A percentile compares a stretch with the other conserved stretches of the same genome.
Conservation (phyloP, 2,329 filamentous ascomycete genomes). For the Ilyonectria robusta region DNA sequence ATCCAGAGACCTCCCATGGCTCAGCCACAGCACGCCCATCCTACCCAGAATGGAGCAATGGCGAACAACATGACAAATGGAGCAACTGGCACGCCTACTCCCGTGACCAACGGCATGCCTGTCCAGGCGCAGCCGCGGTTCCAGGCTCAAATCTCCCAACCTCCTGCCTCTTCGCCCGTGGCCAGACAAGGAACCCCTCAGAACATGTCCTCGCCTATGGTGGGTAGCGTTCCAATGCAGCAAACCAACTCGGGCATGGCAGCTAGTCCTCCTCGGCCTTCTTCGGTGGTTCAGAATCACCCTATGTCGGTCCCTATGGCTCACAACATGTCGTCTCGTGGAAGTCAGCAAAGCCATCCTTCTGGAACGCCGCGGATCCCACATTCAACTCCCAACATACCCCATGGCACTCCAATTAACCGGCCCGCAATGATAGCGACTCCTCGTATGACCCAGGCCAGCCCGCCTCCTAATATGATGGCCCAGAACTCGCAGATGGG, state of each 20-base stretch:
- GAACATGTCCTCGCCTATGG: constrained; percentile 76
- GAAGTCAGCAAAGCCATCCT: constrained; percentile 77
- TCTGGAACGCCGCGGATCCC: constrained; percentile 75
- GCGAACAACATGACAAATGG: constrained; percentile 57
- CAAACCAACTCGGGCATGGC: constrained; percentile 77
- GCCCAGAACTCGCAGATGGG: constrained; percentile 69
- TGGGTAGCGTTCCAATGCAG: constrained; percentile 74
- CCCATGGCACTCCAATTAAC: constrained; percentile 71
- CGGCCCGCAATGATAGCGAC: constrained; percentile 67
- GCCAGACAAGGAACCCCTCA: constrained; percentile 75
- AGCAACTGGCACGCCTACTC: constrained; percentile 53
- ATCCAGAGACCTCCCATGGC: constrained; percentile 44
- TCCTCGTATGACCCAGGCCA: constrained; percentile 74
- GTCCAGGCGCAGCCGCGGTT: constrained; percentile 63
- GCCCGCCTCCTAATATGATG: constrained; percentile 73
- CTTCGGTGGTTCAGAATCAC: constrained; percentile 74
- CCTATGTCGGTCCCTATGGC: constrained; percentile 73
- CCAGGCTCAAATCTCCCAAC: constrained; percentile 71
- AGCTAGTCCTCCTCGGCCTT: constrained; percentile 75
- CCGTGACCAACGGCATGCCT: constrained; percentile 57
- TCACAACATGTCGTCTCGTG: constrained; percentile 73
- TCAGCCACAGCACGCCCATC: constrained; percentile 54
- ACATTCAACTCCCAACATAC: constrained; percentile 72
- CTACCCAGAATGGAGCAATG: constrained; percentile 54
- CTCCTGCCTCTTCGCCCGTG: constrained; percentile 78